phyloP scores from a whole-genome alignment of 73 alveolate species.

The Paramecium sexaurelia region DNA sequence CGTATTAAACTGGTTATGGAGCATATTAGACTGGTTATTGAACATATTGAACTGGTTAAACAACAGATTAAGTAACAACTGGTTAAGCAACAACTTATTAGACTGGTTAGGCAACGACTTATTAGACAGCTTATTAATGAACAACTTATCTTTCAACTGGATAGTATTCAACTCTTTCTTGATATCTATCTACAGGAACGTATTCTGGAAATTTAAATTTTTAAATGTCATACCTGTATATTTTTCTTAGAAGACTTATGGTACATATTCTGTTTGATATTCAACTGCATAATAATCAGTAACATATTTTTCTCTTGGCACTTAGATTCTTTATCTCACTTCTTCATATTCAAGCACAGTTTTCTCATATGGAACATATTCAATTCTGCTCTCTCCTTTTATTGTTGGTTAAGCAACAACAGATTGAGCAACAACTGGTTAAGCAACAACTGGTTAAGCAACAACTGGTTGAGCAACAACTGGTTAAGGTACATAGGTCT shows the following conservation, averaged over 20 bases:
- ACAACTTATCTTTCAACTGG: slow-evolving; percentile 66
- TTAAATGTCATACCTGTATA: slow-evolving; percentile 37
- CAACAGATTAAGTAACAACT: neutral
- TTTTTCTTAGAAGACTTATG: slow-evolving; percentile 68
- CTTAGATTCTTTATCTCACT: slow-evolving; percentile 59
- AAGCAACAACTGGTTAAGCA: slow-evolving; percentile 23
- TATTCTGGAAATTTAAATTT: slow-evolving; percentile 48
- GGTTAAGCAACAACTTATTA: neutral
- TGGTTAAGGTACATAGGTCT: neutral
- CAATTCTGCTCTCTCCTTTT: slow-evolving; percentile 70
- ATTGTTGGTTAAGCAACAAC: slow-evolving; percentile 53
- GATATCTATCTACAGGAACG: slow-evolving; percentile 63
- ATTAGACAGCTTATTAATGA: slow-evolving; percentile 37
- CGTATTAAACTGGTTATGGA: neutral
- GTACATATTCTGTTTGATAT: slow-evolving; percentile 68
- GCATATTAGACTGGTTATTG: neutral
- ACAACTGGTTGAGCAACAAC: slow-evolving; percentile 17
- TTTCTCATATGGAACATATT: slow-evolving; percentile 69
- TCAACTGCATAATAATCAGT: slow-evolving; percentile 71
- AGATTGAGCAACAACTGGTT: slow-evolving; percentile 52
- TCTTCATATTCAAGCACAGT: slow-evolving; percentile 68
- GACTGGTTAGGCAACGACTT: slow-evolving; percentile 14
- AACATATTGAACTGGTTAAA: neutral
- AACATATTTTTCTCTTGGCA: slow-evolving; percentile 67
- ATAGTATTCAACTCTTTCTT: slow-evolving; percentile 67